Conservation (phyloP, 2,329 filamentous ascomycete species). For the Hypomyces rosellus region DNA sequence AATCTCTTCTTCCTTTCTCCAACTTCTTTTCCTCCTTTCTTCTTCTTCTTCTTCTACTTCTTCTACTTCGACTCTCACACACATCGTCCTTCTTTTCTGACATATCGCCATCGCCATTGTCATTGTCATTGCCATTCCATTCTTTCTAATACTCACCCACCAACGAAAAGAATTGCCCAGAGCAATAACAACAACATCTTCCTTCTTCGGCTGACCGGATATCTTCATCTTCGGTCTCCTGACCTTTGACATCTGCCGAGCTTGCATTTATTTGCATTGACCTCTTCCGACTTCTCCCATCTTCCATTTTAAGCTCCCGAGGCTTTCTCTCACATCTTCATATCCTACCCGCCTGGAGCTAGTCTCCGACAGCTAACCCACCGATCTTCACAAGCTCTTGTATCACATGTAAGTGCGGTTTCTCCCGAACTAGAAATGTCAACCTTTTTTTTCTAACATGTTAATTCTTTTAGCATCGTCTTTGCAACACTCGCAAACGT, state of each 20-base stretch:
- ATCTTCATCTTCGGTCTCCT: too few species aligned
- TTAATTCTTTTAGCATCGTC: too few species aligned
- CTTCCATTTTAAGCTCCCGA: too few species aligned
- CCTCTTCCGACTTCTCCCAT: too few species aligned
- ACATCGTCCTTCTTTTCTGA: neutral
- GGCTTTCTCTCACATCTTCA: too few species aligned
- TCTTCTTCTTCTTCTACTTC: constrained; percentile 7
- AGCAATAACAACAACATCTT: neutral
- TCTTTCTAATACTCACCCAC: too few species aligned
- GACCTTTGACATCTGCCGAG: too few species aligned
- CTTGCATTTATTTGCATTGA: too few species aligned
- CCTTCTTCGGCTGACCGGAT: neutral
- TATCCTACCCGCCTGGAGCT: neutral
- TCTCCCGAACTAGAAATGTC: neutral
- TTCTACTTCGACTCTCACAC: neutral
- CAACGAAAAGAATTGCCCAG: too few species aligned
- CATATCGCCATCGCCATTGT: neutral
- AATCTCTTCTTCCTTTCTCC: neutral
- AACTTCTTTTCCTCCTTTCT: constrained; percentile 6
- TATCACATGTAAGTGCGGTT: neutral
- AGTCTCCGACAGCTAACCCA: neutral
- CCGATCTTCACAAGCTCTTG: neutral
- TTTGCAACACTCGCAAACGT: neutral
- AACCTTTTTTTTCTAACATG: neutral
- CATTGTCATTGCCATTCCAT: neutral